phyloP scores from a whole-genome alignment of 176 grass and related monocot genomes.

The Saccharum officinarum region DNA sequence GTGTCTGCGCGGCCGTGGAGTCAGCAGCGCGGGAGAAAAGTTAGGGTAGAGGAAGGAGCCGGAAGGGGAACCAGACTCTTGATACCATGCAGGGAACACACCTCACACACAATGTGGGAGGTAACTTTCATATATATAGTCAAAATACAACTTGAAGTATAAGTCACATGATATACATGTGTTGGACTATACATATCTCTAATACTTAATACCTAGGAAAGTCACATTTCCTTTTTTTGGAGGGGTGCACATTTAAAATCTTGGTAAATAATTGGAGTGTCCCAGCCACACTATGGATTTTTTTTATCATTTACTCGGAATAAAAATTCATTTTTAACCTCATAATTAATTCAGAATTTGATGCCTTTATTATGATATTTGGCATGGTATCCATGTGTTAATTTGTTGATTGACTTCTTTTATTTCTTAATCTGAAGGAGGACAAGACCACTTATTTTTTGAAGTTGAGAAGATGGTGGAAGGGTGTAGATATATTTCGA shows the following conservation, averaged over 20 bases:
- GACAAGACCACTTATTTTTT: conserved; percentile 58
- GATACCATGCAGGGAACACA: too few species aligned
- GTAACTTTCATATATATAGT: not conserved
- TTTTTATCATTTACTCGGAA: not conserved
- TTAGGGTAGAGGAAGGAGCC: too few species aligned
- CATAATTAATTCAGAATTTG: conserved; percentile 12
- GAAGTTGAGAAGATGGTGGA: conserved; percentile 98
- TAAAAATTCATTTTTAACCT: not conserved
- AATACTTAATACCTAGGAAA: not conserved
- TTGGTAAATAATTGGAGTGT: not conserved
- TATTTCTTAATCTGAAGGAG: conserved; percentile 47
- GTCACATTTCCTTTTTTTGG: not conserved
- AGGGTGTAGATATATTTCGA: conserved; percentile 78
- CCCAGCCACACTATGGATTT: not conserved
- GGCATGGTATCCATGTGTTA: not conserved
- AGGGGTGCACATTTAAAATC: not conserved
- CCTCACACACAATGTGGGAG: too few species aligned
- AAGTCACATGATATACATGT: not conserved
- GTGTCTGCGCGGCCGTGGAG: too few species aligned
- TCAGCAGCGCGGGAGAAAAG: too few species aligned
- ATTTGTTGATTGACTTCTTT: conserved; percentile 19
- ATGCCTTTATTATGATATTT: conserved; percentile 3
- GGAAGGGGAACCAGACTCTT: too few species aligned
- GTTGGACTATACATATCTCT: not conserved
- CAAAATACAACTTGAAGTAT: not conserved